Evolutionary conservation across 2,329 filamentous ascomycete species (phyloP).

Genomic region (Fusarium circinatum): DNA sequence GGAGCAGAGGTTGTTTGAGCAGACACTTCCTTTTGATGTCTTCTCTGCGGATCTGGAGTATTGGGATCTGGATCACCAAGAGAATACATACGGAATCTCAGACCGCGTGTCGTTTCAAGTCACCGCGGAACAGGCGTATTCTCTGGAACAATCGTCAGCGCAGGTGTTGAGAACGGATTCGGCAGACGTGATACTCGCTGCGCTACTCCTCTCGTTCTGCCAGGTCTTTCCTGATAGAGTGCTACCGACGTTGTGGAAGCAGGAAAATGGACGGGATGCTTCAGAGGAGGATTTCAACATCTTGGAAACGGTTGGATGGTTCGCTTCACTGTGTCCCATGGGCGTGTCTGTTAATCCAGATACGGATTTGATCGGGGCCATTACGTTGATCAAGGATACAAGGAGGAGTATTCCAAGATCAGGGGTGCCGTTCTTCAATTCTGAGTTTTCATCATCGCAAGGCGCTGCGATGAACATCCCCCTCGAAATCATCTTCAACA

Average conservation of each 20-base stretch:
- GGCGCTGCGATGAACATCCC: constrained; percentile 54
- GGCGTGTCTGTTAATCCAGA: constrained; percentile 54
- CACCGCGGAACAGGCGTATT: constrained; percentile 53
- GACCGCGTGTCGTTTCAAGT: constrained; percentile 56
- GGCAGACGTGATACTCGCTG: constrained; percentile 64
- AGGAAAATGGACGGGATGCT: constrained; percentile 60
- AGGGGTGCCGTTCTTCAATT: constrained; percentile 62
- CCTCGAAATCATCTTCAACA: constrained; percentile 69
- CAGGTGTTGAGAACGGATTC: constrained; percentile 61
- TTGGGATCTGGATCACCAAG: constrained; percentile 57
- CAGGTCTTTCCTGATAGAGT: constrained; percentile 64
- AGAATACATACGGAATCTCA: constrained; percentile 59
- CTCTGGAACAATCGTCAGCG: constrained; percentile 56
- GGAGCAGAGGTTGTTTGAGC: constrained; percentile 42
- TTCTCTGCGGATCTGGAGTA: constrained; percentile 56
- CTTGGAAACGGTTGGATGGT: constrained; percentile 68
- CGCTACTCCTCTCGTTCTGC: constrained; percentile 65
- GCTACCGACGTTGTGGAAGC: constrained; percentile 64
- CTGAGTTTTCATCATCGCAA: constrained; percentile 53
- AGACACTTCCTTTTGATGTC: constrained; percentile 53
- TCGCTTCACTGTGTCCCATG: constrained; percentile 66
- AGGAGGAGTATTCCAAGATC: constrained; percentile 56
- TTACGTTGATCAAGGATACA: constrained; percentile 64
- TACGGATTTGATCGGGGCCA: constrained; percentile 61
- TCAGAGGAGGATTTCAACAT: constrained; percentile 61